A percentile compares a stretch with the other conserved stretches of the same genome.
phyloP scores from a whole-genome alignment of 2,329 filamentous ascomycete genomes.

The Fusarium sarcochroum region DNA sequence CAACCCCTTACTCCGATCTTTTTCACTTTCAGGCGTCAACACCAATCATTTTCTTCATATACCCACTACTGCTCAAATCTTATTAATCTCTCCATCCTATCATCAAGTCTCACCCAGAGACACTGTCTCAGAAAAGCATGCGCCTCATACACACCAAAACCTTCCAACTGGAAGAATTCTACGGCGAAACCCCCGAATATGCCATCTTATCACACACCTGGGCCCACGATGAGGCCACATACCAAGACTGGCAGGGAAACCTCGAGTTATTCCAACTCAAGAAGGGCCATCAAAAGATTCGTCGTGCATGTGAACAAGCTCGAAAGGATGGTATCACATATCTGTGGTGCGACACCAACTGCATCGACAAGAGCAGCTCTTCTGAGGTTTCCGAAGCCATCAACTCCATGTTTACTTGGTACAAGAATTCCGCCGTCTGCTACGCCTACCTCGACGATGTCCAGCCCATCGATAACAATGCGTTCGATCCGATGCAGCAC shows the following conservation, averaged over 20 bases:
- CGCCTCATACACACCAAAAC: slow-evolving; percentile 48
- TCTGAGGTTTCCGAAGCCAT: slow-evolving; percentile 28
- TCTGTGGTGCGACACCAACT: slow-evolving; percentile 35
- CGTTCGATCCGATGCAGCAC: slow-evolving; percentile 22
- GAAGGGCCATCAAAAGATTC: slow-evolving; percentile 30
- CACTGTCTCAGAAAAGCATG: slow-evolving; percentile 20
- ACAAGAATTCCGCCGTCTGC: slow-evolving; percentile 25
- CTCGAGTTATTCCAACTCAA: slow-evolving; percentile 31
- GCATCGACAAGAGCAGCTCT: slow-evolving; percentile 35
- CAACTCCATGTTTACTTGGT: slow-evolving; percentile 32
- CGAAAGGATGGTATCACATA: slow-evolving; percentile 30
- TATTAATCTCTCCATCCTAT: too few species aligned
- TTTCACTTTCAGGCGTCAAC: slow-evolving; percentile 8
- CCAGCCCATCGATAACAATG: neutral
- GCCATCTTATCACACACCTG: slow-evolving; percentile 54
- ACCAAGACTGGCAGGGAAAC: slow-evolving; percentile 39
- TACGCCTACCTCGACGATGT: slow-evolving; percentile 22
- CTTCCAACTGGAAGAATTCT: slow-evolving; percentile 42
- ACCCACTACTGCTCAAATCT: neutral
- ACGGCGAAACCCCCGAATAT: slow-evolving; percentile 47
- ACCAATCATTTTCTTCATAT: neutral
- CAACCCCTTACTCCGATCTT: slow-evolving; percentile 1
- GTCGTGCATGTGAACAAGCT: slow-evolving; percentile 27
- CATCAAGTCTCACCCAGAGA: neutral
- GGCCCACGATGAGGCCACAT: slow-evolving; percentile 48